Evolutionary conservation across 2,329 filamentous ascomycete species (phyloP).

Genomic region (Sarocladiaceae sp.): DNA sequence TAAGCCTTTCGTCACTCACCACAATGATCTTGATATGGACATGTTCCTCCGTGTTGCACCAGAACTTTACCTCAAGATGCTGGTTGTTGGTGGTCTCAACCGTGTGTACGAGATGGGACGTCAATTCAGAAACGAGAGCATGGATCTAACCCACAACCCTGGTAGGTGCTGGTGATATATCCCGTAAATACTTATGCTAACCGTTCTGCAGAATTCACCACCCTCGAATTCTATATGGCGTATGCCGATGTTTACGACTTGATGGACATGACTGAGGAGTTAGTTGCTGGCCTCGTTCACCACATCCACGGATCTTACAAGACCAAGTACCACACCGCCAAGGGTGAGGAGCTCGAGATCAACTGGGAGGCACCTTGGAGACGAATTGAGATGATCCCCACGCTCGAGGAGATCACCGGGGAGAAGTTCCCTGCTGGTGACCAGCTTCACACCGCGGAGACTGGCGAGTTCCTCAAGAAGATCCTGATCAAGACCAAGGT

Average conservation of each 20-base stretch:
- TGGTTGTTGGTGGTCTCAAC: slow-evolving; percentile 89
- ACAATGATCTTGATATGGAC: slow-evolving; percentile 93
- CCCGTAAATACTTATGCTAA: slow-evolving; percentile 8
- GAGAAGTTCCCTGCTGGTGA: slow-evolving; percentile 92
- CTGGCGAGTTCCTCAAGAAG: slow-evolving; percentile 79
- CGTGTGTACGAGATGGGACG: slow-evolving; percentile 94
- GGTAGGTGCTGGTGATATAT: slow-evolving; percentile 16
- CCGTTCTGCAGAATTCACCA: slow-evolving; percentile 76
- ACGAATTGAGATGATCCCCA: slow-evolving; percentile 83
- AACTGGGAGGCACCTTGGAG: slow-evolving; percentile 97
- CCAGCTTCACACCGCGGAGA: slow-evolving; percentile 84
- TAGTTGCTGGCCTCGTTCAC: slow-evolving; percentile 87
- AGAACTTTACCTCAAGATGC: slow-evolving; percentile 95
- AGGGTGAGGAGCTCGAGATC: slow-evolving; percentile 81
- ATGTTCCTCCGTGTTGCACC: slow-evolving; percentile 94
- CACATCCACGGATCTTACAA: slow-evolving; percentile 79
- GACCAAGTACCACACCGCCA: slow-evolving; percentile 82
- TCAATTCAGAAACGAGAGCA: slow-evolving; percentile 89
- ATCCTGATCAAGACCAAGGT: slow-evolving; percentile 87
- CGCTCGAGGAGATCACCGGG: slow-evolving; percentile 81
- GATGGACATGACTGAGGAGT: slow-evolving; percentile 77
- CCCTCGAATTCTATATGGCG: slow-evolving; percentile 94
- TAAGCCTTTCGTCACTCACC: slow-evolving; percentile 87
- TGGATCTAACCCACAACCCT: slow-evolving; percentile 76
- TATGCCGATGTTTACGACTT: slow-evolving; percentile 90